These are phyloP conservation scores for Ophiosphaerella narmari DNA, from an alignment of 2,329 filamentous ascomycete genomes.

Conservation along the genomic window DNA sequence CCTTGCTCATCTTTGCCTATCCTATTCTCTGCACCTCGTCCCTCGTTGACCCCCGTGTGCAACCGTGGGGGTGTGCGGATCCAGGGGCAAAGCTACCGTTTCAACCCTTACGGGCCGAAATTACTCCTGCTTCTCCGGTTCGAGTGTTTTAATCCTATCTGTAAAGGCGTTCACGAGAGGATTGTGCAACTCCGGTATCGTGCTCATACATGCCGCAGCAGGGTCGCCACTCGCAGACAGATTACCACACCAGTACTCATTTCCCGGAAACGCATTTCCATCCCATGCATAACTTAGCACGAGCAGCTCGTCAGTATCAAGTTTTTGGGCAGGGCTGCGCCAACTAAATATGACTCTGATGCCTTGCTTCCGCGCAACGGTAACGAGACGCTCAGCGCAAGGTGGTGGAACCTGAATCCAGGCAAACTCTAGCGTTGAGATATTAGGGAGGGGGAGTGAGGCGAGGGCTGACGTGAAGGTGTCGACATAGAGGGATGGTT, in stretches of 20 bases:
- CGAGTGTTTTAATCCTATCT: slow-evolving; percentile 1
- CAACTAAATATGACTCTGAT: slow-evolving; percentile 10
- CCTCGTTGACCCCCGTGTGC: too few relatives aligned
- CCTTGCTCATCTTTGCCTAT: too few relatives aligned
- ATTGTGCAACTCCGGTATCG: slow-evolving; percentile 13
- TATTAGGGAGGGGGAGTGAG: slow-evolving; percentile 2
- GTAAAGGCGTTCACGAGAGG: slow-evolving; percentile 9
- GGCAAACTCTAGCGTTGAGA: slow-evolving; percentile 10
- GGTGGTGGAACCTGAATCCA: slow-evolving; percentile 2
- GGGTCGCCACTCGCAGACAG: slow-evolving; percentile 8
- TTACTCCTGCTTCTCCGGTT: not conserved
- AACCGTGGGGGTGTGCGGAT: too few relatives aligned
- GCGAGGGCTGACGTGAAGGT: slow-evolving; percentile 4
- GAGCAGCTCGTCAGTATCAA: slow-evolving; percentile 8
- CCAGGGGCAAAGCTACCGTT: too few relatives aligned
- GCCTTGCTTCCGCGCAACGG: slow-evolving; percentile 2
- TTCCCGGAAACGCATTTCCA: slow-evolving; percentile 11
- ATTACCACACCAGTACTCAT: slow-evolving; percentile 11
- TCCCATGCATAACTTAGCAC: slow-evolving; percentile 13
- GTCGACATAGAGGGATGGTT: slow-evolving; percentile 7
- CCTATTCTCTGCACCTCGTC: too few relatives aligned
- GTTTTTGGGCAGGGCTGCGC: slow-evolving; percentile 10
- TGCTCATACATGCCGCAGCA: slow-evolving; percentile 14
- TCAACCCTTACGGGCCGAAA: not conserved
- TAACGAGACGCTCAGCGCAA: not conserved